phyloP scores from a whole-genome alignment of 257 asterid genomes.

The Ballota nigra region DNA sequence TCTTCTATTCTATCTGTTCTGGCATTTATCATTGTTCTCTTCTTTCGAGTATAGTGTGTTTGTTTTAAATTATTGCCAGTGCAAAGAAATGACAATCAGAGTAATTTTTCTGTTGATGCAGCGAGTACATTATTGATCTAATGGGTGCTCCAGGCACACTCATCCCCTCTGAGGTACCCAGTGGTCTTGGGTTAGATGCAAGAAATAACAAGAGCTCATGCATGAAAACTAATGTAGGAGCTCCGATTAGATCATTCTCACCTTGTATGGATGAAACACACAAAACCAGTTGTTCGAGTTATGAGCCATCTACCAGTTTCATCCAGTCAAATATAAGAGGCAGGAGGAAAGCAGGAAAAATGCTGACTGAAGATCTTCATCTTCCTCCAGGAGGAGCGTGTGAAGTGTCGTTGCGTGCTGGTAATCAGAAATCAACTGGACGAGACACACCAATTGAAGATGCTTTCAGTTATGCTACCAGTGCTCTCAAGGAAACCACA shows the following conservation, averaged over 20 bases:
- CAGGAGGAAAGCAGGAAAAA: conserved; percentile 26
- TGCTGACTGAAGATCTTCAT: conserved; percentile 33
- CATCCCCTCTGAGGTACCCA: conserved; percentile 85
- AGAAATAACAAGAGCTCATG: conserved; percentile 33
- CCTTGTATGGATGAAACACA: conserved; percentile 34
- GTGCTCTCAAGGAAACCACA: conserved; percentile 36
- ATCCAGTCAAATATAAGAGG: conserved; percentile 32
- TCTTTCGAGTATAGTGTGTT: background rate
- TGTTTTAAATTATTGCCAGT: background rate
- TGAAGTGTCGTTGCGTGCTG: conserved; percentile 27
- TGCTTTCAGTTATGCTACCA: conserved; percentile 31
- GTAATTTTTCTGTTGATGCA: conserved; percentile 42
- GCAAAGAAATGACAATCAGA: background rate
- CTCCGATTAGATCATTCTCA: conserved; percentile 27
- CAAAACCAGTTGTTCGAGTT: conserved; percentile 23
- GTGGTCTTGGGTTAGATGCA: conserved; percentile 57
- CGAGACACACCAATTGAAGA: conserved; percentile 34
- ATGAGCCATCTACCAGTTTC: conserved; percentile 36
- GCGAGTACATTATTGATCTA: conserved; percentile 94
- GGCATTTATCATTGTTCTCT: background rate
- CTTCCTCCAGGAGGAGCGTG: conserved; percentile 29
- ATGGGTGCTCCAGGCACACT: conserved; percentile 99
- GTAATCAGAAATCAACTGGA: conserved; percentile 25
- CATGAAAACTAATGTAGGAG: conserved; percentile 31
- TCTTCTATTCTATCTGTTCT: background rate